Percentiles rank a stretch among this genome's conserved stretches.
Conservation (phyloP, 768 basidiomycete genomes). For the Tulasnella sp. region DNA sequence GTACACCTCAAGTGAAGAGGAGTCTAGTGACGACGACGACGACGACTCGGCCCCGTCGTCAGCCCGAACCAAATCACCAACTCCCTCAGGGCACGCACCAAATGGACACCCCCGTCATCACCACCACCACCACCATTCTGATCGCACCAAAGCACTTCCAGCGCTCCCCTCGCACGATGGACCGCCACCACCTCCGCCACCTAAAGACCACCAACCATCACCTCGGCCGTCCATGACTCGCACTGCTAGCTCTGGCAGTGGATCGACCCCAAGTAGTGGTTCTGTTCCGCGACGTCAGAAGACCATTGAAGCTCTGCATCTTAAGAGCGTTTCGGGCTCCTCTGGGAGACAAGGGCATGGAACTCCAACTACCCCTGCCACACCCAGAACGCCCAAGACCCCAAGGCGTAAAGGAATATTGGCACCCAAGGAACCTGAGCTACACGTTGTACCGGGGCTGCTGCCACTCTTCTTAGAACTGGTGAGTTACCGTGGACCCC, state of each 20-base stretch:
- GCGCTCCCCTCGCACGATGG: not conserved
- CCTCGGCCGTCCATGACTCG: not conserved
- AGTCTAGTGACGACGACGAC: conserved; percentile 41
- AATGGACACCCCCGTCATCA: not conserved
- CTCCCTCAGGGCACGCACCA: not conserved
- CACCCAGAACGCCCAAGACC: conserved; percentile 20
- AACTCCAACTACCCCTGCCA: conserved; percentile 4
- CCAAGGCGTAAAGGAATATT: conserved; percentile 8
- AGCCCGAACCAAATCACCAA: not conserved
- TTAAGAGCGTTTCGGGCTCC: conserved; percentile 5
- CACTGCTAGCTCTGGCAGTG: not conserved
- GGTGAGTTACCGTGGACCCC: conserved; percentile 46
- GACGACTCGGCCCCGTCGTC: conserved; percentile 35
- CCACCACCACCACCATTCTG: not conserved
- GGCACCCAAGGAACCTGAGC: conserved; percentile 48
- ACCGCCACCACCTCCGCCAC: not conserved
- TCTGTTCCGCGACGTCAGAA: not conserved
- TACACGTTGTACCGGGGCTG: conserved; percentile 72
- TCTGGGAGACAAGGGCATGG: conserved; percentile 4
- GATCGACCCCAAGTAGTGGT: not conserved
- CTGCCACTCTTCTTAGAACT: conserved; percentile 89
- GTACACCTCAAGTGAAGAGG: conserved; percentile 39
- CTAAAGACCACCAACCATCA: not conserved
- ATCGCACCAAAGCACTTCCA: not conserved
- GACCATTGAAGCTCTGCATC: conserved; percentile 8